Conservation (phyloP, 2,329 filamentous ascomycete species). For the Colletotrichum liaoningense region DNA sequence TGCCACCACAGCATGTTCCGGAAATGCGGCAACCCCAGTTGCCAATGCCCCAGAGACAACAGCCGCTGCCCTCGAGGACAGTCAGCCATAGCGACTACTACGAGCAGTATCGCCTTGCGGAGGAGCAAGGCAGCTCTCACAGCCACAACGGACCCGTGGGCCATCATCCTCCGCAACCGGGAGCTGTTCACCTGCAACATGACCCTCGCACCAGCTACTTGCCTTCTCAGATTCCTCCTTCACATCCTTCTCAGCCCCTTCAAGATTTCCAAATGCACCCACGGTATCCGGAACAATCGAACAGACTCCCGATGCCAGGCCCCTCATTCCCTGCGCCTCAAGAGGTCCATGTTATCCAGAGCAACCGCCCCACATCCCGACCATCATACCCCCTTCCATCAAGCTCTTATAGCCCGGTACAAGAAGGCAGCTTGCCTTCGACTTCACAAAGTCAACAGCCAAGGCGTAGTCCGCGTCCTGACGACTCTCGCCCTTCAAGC, state of each 20-base stretch:
- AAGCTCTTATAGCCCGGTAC: constrained; percentile 22
- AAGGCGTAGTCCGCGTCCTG: constrained; percentile 27
- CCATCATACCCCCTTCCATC: constrained; percentile 19
- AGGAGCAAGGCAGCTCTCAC: constrained; percentile 13
- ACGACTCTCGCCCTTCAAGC: constrained; percentile 26
- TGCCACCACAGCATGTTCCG: constrained; percentile 17
- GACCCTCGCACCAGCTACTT: constrained; percentile 5
- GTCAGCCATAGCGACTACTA: constrained; percentile 21
- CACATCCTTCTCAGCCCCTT: constrained; percentile 1
- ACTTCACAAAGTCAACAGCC: constrained; percentile 16
- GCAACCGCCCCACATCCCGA: constrained; percentile 21
- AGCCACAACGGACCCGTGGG: background rate
- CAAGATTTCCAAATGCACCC: constrained; percentile 26
- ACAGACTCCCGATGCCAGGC: constrained; percentile 4
- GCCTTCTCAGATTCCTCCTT: constrained; percentile 9
- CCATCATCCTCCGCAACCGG: constrained; percentile 7
- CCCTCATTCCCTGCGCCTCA: constrained; percentile 14
- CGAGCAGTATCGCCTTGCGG: constrained; percentile 23
- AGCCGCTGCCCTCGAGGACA: constrained; percentile 15
- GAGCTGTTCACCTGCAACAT: constrained; percentile 10
- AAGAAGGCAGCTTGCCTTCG: constrained; percentile 25
- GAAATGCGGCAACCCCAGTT: constrained; percentile 29
- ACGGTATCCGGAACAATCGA: constrained; percentile 18
- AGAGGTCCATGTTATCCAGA: constrained; percentile 30
- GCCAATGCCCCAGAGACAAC: constrained; percentile 19